These are phyloP conservation scores for Podospora comata DNA, from an alignment of 495 filamentous ascomycete genomes.

Conservation along the genomic window DNA sequence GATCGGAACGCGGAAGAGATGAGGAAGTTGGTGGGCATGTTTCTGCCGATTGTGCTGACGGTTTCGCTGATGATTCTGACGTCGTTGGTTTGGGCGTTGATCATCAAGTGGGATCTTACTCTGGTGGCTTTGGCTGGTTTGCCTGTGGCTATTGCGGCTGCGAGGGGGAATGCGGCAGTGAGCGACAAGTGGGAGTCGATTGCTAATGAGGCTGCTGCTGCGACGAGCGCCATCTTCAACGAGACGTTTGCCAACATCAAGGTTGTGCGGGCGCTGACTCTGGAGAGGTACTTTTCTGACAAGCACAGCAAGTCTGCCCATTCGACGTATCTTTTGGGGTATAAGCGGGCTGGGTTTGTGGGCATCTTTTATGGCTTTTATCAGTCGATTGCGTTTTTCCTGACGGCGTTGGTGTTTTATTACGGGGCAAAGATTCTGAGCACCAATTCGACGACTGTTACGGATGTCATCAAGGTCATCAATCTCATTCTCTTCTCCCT, in stretches of 20 bases:
- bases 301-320: slow-evolving; percentile 57
- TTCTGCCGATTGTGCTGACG: slow-evolving; percentile 65
- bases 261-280: slow-evolving; percentile 72
- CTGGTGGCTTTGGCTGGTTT: slow-evolving; percentile 66
- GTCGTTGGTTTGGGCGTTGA: slow-evolving; percentile 69
- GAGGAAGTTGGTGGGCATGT: slow-evolving; percentile 74
- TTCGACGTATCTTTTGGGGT: slow-evolving; percentile 51
- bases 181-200: slow-evolving; percentile 68
- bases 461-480: slow-evolving; percentile 67
- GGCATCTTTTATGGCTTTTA: slow-evolving; percentile 74
- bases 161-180: slow-evolving; percentile 57
- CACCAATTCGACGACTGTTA: slow-evolving; percentile 40
- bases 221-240: slow-evolving; percentile 57
- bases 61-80: slow-evolving; percentile 61
- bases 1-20: slow-evolving; percentile 87
- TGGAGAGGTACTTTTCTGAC: slow-evolving; percentile 69
- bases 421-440: slow-evolving; percentile 67
- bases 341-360: slow-evolving; percentile 58
- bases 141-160: slow-evolving; percentile 65
- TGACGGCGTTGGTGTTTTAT: slow-evolving; percentile 80
- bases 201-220: slow-evolving; percentile 58
- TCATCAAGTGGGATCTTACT: slow-evolving; percentile 77
- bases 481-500: slow-evolving; percentile 82
- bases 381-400: slow-evolving; percentile 65
- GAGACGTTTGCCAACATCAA: slow-evolving; percentile 82